Percentiles rank a stretch among this genome's conserved stretches.
phyloP scores from a whole-genome alignment of 2,329 filamentous ascomycete genomes.

The Arthroderma sp. region DNA sequence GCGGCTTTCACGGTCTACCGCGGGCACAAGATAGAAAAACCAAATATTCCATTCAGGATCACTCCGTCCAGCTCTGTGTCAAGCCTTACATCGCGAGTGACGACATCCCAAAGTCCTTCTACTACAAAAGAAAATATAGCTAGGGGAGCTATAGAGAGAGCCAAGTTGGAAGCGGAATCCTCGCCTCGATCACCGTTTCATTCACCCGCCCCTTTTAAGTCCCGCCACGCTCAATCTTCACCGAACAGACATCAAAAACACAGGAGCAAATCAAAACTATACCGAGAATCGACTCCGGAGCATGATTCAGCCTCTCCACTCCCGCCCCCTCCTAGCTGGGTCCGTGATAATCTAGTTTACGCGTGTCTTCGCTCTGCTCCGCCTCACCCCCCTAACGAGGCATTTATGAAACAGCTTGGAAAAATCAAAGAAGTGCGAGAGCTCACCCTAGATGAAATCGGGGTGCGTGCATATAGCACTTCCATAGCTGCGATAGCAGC shows the following conservation, averaged over 20 bases:
- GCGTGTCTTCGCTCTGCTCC: conserved; percentile 71
- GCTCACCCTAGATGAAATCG: conserved; percentile 62
- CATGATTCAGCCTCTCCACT: conserved; percentile 48
- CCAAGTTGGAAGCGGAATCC: conserved; percentile 35
- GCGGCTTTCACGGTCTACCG: conserved; percentile 40
- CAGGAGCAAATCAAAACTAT: conserved; percentile 33
- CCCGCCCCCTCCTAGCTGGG: conserved; percentile 58
- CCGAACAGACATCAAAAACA: conserved; percentile 13
- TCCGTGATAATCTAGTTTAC: conserved; percentile 50
- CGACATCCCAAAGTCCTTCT: conserved; percentile 3
- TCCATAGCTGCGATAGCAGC: conserved; percentile 72
- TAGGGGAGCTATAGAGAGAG: conserved; percentile 38
- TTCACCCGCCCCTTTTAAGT: conserved; percentile 1
- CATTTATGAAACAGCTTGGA: conserved; percentile 60
- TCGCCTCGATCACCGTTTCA: conserved; percentile 5
- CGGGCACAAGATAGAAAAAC: conserved; percentile 19
- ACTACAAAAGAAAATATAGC: conserved; percentile 7
- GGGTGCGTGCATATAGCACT: conserved; percentile 74
- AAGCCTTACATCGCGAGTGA: conserved; percentile 1
- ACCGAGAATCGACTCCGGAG: conserved; percentile 64
- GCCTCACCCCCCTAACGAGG: conserved; percentile 54
- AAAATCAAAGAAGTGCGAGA: conserved; percentile 60
- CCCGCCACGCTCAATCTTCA: conserved; percentile 3
- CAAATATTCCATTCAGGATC: conserved; percentile 2
- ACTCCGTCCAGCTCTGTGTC: conserved; percentile 6